Conservation (phyloP, 768 basidiomycete genomes). For the Clavulina sp. region DNA sequence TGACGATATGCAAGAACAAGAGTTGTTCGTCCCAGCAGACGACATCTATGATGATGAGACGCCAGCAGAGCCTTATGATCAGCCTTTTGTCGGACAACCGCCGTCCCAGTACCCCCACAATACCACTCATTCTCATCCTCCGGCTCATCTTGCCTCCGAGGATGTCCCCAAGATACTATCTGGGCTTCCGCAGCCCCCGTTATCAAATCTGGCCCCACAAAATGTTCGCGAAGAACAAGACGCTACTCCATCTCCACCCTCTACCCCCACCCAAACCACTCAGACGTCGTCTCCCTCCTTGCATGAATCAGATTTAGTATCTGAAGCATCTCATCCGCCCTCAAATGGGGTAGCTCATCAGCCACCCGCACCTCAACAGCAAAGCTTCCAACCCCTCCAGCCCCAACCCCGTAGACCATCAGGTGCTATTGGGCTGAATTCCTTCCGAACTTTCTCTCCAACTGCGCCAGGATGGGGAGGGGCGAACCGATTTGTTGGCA, state of each 20-base stretch:
- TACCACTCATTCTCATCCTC: neutral
- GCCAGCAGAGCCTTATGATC: neutral
- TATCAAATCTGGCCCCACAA: neutral
- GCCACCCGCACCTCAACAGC: too few relatives aligned
- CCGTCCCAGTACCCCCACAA: neutral
- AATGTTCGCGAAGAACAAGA: neutral
- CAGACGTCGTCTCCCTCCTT: neutral
- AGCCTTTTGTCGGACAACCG: too few relatives aligned
- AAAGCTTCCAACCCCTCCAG: too few relatives aligned
- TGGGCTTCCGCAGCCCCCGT: neutral
- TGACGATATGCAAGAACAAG: constrained; percentile 2
- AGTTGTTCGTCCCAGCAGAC: constrained; percentile 50
- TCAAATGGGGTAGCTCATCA: too few relatives aligned
- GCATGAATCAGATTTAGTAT: too few relatives aligned
- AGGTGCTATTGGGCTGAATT: neutral
- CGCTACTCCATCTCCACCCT: neutral
- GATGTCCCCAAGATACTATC: neutral
- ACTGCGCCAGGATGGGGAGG: neutral
- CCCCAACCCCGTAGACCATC: neutral
- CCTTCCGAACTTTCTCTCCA: neutral
- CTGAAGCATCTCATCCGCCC: too few relatives aligned
- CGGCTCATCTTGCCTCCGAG: neutral
- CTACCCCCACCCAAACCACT: neutral
- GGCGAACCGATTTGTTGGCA: neutral
- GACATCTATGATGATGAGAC: constrained; percentile 13